Percentiles rank a stretch among this genome's conserved stretches.
These are phyloP conservation scores for Penicillium coffeae DNA, from an alignment of 495 filamentous ascomycete genomes.

Conservation along the genomic window DNA sequence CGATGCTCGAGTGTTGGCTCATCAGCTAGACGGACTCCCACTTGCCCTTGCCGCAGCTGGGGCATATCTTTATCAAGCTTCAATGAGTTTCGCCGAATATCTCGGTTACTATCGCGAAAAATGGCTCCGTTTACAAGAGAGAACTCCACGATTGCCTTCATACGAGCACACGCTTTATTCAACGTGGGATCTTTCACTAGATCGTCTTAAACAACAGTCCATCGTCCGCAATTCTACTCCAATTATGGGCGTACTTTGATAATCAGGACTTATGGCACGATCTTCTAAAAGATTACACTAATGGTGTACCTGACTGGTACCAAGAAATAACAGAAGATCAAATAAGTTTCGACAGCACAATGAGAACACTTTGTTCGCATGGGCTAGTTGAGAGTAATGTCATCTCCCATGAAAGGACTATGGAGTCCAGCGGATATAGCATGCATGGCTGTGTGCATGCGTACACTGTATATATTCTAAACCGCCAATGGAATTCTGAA, in stretches of 20 bases:
- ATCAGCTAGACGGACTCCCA: background rate
- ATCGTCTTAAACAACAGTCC: background rate
- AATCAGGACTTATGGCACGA: background rate
- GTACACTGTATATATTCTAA: background rate
- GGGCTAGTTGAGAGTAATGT: background rate
- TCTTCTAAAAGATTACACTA: background rate
- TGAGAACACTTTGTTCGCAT: background rate
- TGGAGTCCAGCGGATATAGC: background rate
- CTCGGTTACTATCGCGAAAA: background rate
- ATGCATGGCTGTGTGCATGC: constrained; percentile 1
- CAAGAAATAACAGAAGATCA: background rate
- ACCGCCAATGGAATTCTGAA: background rate
- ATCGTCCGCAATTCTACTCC: background rate
- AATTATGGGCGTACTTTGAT: background rate
- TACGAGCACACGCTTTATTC: background rate
- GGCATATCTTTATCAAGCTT: background rate
- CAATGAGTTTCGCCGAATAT: background rate
- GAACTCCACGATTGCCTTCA: background rate
- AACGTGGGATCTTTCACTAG: background rate
- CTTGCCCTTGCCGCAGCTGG: constrained; percentile 1
- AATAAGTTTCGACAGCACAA: background rate
- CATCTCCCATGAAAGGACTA: background rate
- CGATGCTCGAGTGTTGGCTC: background rate
- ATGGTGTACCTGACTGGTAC: background rate
- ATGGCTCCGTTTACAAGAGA: background rate